These are phyloP conservation scores for Silybum marianum DNA, from an alignment of 129 eudicot genomes.

Conservation along the genomic window DNA sequence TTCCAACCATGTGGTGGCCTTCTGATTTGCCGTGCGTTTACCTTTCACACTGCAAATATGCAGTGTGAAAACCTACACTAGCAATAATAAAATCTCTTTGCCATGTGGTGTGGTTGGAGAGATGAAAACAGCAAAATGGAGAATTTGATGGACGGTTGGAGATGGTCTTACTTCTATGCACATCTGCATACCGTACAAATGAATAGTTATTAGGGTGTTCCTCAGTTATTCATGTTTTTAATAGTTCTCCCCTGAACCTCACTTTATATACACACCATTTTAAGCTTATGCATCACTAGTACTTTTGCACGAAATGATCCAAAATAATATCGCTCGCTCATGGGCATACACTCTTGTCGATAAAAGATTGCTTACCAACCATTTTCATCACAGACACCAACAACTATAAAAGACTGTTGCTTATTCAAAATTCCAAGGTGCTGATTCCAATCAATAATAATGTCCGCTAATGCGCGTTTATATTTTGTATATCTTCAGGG, in stretches of 20 bases:
- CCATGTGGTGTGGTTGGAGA: neutral
- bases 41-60: neutral
- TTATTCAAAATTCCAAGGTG: neutral
- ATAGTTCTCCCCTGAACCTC: neutral
- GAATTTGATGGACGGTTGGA: neutral
- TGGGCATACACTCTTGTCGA: neutral
- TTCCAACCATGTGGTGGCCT: neutral
- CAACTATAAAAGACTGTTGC: neutral
- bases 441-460: neutral
- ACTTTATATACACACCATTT: neutral
- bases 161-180: neutral
- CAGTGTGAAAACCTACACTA: neutral
- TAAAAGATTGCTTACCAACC: neutral
- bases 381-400: neutral
- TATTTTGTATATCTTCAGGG: slow-evolving; percentile 36
- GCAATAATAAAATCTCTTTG: neutral
- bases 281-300: neutral
- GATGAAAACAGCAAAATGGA: neutral
- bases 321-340: neutral
- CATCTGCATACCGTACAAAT: no score
- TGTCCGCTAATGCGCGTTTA: neutral
- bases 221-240: no score
- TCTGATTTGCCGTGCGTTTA: neutral
- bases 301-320: neutral
- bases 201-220: no score